Evolutionary conservation across 2,329 filamentous ascomycete genomes (phyloP).

Genomic region (Alternaria arbusti): DNA sequence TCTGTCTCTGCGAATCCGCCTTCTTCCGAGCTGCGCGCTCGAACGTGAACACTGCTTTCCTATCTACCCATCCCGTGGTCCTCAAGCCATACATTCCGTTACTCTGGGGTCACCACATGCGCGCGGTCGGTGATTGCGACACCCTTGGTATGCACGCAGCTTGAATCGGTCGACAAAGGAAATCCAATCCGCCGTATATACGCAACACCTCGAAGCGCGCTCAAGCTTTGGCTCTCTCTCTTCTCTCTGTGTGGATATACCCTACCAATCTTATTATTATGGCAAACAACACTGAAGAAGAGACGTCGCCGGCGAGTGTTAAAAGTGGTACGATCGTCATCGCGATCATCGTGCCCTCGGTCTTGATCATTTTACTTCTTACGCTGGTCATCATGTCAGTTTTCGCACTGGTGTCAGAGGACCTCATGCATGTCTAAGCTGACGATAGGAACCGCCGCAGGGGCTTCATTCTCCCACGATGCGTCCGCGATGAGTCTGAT

Average conservation of each 20-base stretch:
- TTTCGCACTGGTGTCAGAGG: not conserved
- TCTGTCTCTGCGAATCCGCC: constrained; percentile 4
- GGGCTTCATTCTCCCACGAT: constrained; percentile 28
- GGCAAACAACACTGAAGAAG: constrained; percentile 18
- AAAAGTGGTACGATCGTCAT: constrained; percentile 30
- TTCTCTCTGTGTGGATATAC: not conserved
- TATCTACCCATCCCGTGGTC: not conserved
- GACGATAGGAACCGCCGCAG: constrained; percentile 25
- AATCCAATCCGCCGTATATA: constrained; percentile 2
- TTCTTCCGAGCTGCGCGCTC: constrained; percentile 1
- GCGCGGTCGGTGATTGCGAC: constrained; percentile 9
- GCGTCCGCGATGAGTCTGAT: constrained; percentile 15
- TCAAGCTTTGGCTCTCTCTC: not conserved
- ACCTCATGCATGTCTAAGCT: constrained; percentile 3
- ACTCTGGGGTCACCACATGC: constrained; percentile 8
- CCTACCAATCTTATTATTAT: constrained; percentile 7
- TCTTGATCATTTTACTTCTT: constrained; percentile 40
- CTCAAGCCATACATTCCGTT: constrained; percentile 1
- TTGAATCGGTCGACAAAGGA: constrained; percentile 16
- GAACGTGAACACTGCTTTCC: constrained; percentile 8
- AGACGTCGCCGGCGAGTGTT: not conserved
- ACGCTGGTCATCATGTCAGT: constrained; percentile 40
- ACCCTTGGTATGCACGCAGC: constrained; percentile 20
- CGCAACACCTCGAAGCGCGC: not conserved
- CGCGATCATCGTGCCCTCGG: constrained; percentile 40